Evolutionary conservation across 768 basidiomycete species (phyloP), one percentile per base, ranked within the genome.

Genomic region (button mushroom (Agaricus bisporus)): DNA sequence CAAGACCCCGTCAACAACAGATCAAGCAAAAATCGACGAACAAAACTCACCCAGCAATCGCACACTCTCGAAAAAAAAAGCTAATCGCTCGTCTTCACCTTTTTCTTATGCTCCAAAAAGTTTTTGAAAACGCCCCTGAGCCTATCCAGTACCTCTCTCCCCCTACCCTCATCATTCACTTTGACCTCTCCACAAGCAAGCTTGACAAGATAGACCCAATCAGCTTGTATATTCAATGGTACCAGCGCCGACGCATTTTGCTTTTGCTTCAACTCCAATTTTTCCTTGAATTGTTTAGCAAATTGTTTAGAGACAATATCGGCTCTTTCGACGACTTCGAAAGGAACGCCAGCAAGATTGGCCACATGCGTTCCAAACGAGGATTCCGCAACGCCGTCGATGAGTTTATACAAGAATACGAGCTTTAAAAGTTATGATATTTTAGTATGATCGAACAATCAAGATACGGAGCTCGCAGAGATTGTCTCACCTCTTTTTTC

Each of bases 331-430:
- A 99, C 92, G 14, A 99, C 90, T 7, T 80, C 75, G 12, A 77
- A 64, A 1, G 94, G 93, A 0, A 98, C 92, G 5, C 95, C 97
- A 3, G 95, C 97, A 42, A 99, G 78, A 60, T 86, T 89, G 26
- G 97, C 97, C 41, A 98, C 95, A 63, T 95, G 93, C 1, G 93
- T 93, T 8, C 91, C 93, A 61, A 95, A 95, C 0, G 92, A 93
- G 15, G 87, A 90, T 32, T 83, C 80, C 0, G 92, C 91, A n/a
- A 83, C 85, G 12, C 91, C 91, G 28, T 86, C 82, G 44, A 95
- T 81, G 29, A 98, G 83, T 72, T 98, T 97, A 75, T 95, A 98
- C 17, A 98, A 75, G 75, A 98, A 98, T 17, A 93, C 80, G 38
- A 97, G 83, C 90, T 95, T 60, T 0, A 29, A 11, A 49, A 43